phyloP scores from a whole-genome alignment of 176 grass and related monocot genomes.

The Oryza longistaminata region DNA sequence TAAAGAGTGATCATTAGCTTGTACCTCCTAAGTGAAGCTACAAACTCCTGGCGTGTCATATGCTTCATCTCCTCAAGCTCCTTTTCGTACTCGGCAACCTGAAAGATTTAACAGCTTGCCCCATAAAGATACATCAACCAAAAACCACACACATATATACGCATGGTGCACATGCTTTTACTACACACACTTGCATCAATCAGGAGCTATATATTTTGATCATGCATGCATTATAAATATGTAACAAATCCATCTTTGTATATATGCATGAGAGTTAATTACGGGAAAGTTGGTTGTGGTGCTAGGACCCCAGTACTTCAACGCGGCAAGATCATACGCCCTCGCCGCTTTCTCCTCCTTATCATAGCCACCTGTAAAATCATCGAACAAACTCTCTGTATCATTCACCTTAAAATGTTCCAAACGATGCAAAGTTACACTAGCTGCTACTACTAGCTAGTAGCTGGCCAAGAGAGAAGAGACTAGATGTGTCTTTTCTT shows the following conservation, averaged over 20 bases:
- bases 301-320: slow-evolving; percentile 92
- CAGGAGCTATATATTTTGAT: neutral
- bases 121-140: slow-evolving; percentile 34
- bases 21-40: slow-evolving; percentile 91
- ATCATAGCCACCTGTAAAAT: slow-evolving; percentile 76
- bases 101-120: slow-evolving; percentile 29
- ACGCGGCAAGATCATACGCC: slow-evolving; percentile 89
- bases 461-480: neutral
- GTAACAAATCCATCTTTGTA: neutral
- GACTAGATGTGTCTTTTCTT: slow-evolving; percentile 18
- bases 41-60: slow-evolving; percentile 97
- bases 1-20: neutral
- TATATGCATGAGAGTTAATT: slow-evolving; percentile 31
- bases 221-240: neutral
- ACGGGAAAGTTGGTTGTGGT: slow-evolving; percentile 98
- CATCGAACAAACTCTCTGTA: slow-evolving; percentile 20
- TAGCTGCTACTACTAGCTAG: neutral
- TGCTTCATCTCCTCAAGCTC: slow-evolving; percentile 92
- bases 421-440: neutral
- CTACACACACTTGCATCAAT: neutral
- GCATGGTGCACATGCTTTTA: neutral
- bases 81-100: slow-evolving; percentile 87
- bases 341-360: slow-evolving; percentile 96
- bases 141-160: neutral
- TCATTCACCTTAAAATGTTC: slow-evolving; percentile 9